phyloP scores from a whole-genome alignment of 1,284 basidiomycete genomes.

The Kwoniella shivajii region DNA sequence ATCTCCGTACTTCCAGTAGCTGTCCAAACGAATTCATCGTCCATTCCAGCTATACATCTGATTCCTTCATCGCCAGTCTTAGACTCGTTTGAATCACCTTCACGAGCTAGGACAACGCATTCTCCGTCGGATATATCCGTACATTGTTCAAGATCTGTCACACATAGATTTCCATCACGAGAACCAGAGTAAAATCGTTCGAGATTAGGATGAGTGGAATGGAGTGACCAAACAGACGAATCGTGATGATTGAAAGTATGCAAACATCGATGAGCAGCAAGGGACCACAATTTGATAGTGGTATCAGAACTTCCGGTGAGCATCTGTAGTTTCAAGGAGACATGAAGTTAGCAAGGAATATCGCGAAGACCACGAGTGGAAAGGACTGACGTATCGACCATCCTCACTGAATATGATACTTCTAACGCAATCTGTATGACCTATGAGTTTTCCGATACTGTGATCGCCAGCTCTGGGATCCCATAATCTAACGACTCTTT shows the following conservation, averaged over 20 bases:
- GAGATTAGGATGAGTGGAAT: constrained; percentile 81
- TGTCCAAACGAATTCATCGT: constrained; percentile 88
- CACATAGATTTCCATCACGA: constrained; percentile 82
- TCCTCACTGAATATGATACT: constrained; percentile 86
- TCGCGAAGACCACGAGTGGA: constrained; percentile 6
- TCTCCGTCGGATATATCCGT: constrained; percentile 82
- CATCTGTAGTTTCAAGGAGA: constrained; percentile 62
- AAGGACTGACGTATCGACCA: constrained; percentile 76
- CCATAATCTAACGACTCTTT: constrained; percentile 86
- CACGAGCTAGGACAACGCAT: constrained; percentile 80
- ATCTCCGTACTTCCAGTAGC: constrained; percentile 80
- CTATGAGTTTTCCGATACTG: constrained; percentile 72
- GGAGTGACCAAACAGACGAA: constrained; percentile 92
- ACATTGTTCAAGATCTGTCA: constrained; percentile 82
- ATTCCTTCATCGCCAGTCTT: constrained; percentile 67
- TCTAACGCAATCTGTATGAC: constrained; percentile 95
- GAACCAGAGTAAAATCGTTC: constrained; percentile 97
- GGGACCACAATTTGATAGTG: constrained; percentile 78
- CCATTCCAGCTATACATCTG: constrained; percentile 78
- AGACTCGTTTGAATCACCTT: constrained; percentile 53
- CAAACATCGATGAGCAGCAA: constrained; percentile 82
- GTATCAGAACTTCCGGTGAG: constrained; percentile 88
- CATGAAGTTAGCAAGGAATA: constrained; percentile 6
- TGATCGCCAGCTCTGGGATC: constrained; percentile 74
- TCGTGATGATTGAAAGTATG: constrained; percentile 96